Base-by-base conservation (phyloP, 2,329 filamentous ascomycete species). In the Monosporascus sp. region DNA sequence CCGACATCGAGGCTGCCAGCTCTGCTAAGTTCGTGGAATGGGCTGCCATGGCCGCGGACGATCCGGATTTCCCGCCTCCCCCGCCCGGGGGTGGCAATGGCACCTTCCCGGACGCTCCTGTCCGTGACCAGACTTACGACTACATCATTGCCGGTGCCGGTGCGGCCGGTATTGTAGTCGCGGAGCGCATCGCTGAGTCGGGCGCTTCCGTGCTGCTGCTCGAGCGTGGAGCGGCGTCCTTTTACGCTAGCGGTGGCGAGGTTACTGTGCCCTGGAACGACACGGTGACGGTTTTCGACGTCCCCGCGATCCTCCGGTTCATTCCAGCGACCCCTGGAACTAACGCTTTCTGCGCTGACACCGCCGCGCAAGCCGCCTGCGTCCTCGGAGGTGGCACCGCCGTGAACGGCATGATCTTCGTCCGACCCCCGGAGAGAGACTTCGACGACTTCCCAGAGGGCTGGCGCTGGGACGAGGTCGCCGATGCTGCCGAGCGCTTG, bases 91-190 rank as follows among this genome's bases (percentile, higher is more conserved):
- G 24, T 27, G 24, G 24, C 7, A 46, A 46, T 17, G 43, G 43
- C 22, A 48, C 52, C 37, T 53, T 51, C 50, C 52, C 58, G 14
- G 56, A 55, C n/a, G 58, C 50, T 8, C 60, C 51, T n/a, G 55
- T 55, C 37, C 53, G 55, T 48, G 65, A 60, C 59, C 54, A 49
- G 54, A 64, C 65, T 14, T 73, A 71, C 54, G 71, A 74, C 49
- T 70, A 70, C 49, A 73, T 74, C 19, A 65, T 74, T 9, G 70
- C 68, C 1, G 70, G 71, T 40, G 71, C 65, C 24, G 70, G 71
- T 19, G 64, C 69, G 14, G 64, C 69, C 5, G 70, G 71, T 24
- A 61, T 73, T 53, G 61, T 72, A 20, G 63, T 65, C 1, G 70
- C 70, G 3, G 64, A 68, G 53, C 63, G 69, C 17, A 62, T 73